Evolutionary conservation across 345 rosid species (phyloP), one percentile per base, ranked within the genome.

Genomic region (Gossypium mustelinum): DNA sequence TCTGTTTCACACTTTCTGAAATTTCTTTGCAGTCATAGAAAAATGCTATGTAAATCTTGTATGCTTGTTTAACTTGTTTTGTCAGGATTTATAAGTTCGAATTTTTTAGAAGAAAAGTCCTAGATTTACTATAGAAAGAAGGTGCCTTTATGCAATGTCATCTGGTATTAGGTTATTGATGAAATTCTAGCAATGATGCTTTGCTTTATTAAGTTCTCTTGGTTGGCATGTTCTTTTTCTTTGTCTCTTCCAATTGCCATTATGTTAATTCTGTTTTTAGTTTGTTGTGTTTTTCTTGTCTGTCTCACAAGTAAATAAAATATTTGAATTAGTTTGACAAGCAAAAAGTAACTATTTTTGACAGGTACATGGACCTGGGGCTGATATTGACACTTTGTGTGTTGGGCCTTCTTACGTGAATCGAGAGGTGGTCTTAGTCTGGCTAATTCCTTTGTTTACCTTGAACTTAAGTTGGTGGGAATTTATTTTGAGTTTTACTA

Each of bases 321-420:
- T 9, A 58, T 66, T 44, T 22, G 11, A 55, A 64, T 77, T 34
- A 50, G 27, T 76, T 66, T 66, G 27, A 62, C 54, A n/a, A 70
- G 7, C 43, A 45, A 12, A 14, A 39, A 59, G 55, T 50, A 1
- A 10, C 16, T 11, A 29, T 70, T 51, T 34, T 69, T 76, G 58
- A 48, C 80, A 93, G 98, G 98, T 90, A 60, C 98, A 95, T 81
- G 96, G 98, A 39, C 97, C 98, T 79, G 94, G 96, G 75, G 91
- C 96, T 60, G 98, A 93, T 79, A 86, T 95, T 58, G 99, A 95
- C 76, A 86, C 94, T 16, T 75, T 95, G 78, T 95, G 99, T 83
- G 90, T 95, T 75, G 99, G 99, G 78, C 99, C 98, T 65, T 91
- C 96, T 56, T 95, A 95, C 76, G 91, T 93, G 76, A 90, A 83